Conservation (phyloP, 2,329 filamentous ascomycete genomes). For the Apiospora arundinis region DNA sequence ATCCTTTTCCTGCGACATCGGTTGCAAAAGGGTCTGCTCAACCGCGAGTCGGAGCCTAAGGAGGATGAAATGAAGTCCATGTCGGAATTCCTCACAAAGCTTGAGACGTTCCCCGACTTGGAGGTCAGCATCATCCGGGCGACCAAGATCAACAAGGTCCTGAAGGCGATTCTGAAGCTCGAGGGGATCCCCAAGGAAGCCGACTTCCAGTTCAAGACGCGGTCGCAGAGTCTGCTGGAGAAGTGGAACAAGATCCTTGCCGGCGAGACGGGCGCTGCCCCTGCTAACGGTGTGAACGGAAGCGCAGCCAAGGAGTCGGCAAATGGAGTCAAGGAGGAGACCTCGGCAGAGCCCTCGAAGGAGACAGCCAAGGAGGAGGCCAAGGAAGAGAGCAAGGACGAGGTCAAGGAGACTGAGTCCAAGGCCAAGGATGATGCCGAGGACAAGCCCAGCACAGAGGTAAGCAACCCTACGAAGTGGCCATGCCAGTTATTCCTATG, state of each 20-base stretch:
- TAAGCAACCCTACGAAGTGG: constrained; percentile 32
- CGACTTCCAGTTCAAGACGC: constrained; percentile 86
- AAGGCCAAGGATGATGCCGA: constrained; percentile 37
- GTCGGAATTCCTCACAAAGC: constrained; percentile 78
- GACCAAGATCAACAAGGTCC: constrained; percentile 98
- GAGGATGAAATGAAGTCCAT: constrained; percentile 83
- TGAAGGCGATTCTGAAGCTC: constrained; percentile 92
- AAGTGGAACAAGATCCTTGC: constrained; percentile 89
- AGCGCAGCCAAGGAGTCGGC: constrained; percentile 28
- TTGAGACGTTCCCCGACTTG: constrained; percentile 80
- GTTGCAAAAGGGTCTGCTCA: constrained; percentile 91
- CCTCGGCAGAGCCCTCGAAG: constrained; percentile 27
- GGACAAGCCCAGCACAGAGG: constrained; percentile 45
- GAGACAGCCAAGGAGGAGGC: constrained; percentile 45
- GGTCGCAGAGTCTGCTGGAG: constrained; percentile 79
- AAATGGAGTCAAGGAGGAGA: constrained; percentile 36
- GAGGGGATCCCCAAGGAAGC: constrained; percentile 85
- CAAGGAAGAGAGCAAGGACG: constrained; percentile 29
- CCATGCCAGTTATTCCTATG: neutral
- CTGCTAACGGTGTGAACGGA: constrained; percentile 58
- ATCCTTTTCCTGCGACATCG: constrained; percentile 95
- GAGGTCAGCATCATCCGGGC: constrained; percentile 86
- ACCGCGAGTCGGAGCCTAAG: constrained; percentile 82
- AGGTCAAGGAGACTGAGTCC: constrained; percentile 26
- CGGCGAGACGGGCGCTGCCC: constrained; percentile 52